Conservation (phyloP, 192 early-diverging fungal species). For the Backusella macrospora region DNA sequence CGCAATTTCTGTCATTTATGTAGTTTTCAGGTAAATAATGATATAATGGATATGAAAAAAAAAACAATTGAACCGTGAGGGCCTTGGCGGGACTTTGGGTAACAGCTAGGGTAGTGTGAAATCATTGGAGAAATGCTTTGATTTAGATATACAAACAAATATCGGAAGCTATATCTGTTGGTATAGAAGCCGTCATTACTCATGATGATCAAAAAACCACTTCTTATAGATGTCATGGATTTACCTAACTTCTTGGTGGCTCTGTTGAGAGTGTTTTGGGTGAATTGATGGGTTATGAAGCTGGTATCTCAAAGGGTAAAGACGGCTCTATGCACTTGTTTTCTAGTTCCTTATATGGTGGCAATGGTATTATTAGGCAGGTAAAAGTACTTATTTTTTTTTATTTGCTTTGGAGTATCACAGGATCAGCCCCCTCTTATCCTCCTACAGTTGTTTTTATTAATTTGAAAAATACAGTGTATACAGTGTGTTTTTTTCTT, state of each 20-base stretch:
- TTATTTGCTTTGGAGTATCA: too few species aligned
- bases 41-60: background rate
- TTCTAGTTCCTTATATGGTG: conserved; percentile 92
- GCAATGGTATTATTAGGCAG: conserved; percentile 99
- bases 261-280: conserved; percentile 66
- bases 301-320: conserved; percentile 91
- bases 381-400: too few species aligned
- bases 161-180: conserved; percentile 88
- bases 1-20: conserved; percentile 99
- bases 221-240: conserved; percentile 98
- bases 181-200: conserved; percentile 91
- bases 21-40: conserved; percentile 81
- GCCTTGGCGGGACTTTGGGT: conserved; percentile 21
- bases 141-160: background rate
- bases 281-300: conserved; percentile 82
- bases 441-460: too few species aligned
- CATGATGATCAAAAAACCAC: conserved; percentile 93
- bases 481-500: background rate
- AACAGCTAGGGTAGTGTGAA: background rate
- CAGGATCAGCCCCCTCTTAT: too few species aligned
- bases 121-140: conserved; percentile 1
- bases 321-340: conserved; percentile 99
- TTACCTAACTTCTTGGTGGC: conserved; percentile 86
- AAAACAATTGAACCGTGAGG: background rate
- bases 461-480: too few species aligned